A percentile compares a stretch with the other conserved stretches of the same genome.
phyloP scores from a whole-genome alignment of 2,329 filamentous ascomycete genomes.

The Beauveria rudraprayagi region DNA sequence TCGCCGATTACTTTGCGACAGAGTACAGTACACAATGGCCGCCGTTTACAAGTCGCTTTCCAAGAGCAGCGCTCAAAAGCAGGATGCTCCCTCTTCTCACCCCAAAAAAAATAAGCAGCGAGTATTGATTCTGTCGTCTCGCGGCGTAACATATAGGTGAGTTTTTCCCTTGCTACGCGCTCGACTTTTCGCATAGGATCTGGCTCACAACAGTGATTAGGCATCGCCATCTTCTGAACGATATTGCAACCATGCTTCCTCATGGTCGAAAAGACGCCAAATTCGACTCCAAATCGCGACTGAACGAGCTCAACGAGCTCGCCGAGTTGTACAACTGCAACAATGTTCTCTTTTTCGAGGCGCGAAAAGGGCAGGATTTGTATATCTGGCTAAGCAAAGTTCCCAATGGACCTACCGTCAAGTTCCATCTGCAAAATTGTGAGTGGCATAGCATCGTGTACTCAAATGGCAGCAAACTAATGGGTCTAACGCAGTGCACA shows the following conservation, averaged over 20 bases:
- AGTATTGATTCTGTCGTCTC: conserved; percentile 82
- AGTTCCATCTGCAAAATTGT: conserved; percentile 73
- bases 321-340: conserved; percentile 83
- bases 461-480: conserved; percentile 17
- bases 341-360: conserved; percentile 91
- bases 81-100: conserved; percentile 40
- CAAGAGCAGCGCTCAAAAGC: conserved; percentile 45
- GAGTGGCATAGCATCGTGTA: conserved; percentile 19
- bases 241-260: conserved; percentile 80
- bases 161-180: conserved; percentile 15
- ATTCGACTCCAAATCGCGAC: conserved; percentile 90
- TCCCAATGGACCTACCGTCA: conserved; percentile 57
- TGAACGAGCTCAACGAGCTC: conserved; percentile 70
- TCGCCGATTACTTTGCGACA: not conserved
- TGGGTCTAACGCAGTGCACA: conserved; percentile 57
- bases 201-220: conserved; percentile 35
- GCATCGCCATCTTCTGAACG: conserved; percentile 87
- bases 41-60: conserved; percentile 69
- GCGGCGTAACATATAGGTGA: conserved; percentile 83
- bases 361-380: conserved; percentile 85
- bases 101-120: conserved; percentile 60
- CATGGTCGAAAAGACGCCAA: conserved; percentile 93
- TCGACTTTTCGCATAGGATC: not conserved
- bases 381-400: conserved; percentile 92
- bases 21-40: conserved; percentile 44